Base-by-base conservation (phyloP, 139 green algal species). In the Chlamydomonas schloesseri region DNA sequence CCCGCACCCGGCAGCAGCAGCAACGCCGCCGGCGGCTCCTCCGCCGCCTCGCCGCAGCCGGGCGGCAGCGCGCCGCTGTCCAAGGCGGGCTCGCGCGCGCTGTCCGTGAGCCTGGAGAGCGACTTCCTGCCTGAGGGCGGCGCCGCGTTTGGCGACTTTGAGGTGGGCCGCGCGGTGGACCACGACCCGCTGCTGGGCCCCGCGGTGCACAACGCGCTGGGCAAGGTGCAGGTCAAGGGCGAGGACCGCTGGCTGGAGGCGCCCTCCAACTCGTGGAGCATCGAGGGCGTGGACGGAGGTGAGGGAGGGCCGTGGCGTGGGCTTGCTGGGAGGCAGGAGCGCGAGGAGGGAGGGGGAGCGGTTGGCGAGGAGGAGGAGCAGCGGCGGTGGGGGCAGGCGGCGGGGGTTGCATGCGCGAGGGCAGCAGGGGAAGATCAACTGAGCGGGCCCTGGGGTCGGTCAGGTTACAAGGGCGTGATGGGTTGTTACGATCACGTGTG, bases 201-300 rank as follows among this genome's bases (percentile, higher is more conserved):
- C 0, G 37, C 37, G 46, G 65, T 92, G 60, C 53, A 72, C 8
- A 18, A 37, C 33, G 71, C 53, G 53, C 36, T 93, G 50, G 81
- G 68, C 71, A 92, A 88, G 75, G 68, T 79, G 71, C 79, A 82
- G 14, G 34, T 78, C 31, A 92, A 94, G 88, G 87, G 87, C 1
- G 91, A 94, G 60, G 91, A 94, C 89, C 88, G 89, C 47, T 90
- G 74, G 46, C 71, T 94, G n/a, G 76, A 90, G 78, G 34, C 75
- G 4, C 71, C 73, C 6, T 47, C 57, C 34, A 83, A 88, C 82
- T 76, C 29, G 20, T 93, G 90, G 90, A 76, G 42, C 13, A 42
- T 84, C 34, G 60, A 67, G 18, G 81, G 68, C n/a, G 64, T 80
- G 13, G 36, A 64, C 9, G 87, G 87, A 88, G 69, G n/a, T 37